A percentile compares a stretch with the other conserved stretches of the same genome.
Conservation (phyloP, 352 stramenopile genomes). For the Sclerospora graminicola region DNA sequence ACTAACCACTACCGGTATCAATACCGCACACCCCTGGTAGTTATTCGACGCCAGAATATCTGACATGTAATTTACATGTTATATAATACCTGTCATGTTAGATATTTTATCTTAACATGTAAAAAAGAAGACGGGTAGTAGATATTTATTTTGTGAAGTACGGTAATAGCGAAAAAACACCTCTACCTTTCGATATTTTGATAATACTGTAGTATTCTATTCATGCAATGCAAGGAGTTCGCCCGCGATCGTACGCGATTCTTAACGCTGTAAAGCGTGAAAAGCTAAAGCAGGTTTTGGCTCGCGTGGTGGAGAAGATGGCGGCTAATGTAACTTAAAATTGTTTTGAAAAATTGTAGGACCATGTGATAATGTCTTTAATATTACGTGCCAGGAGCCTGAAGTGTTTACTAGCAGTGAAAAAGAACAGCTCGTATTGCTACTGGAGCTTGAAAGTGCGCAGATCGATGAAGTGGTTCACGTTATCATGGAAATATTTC, state of each 20-base stretch:
- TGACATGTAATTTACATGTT: too few species aligned
- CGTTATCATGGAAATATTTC: constrained; percentile 23
- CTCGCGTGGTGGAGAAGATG: constrained; percentile 49
- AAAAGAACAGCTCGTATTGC: constrained; percentile 31
- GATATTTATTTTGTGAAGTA: too few species aligned
- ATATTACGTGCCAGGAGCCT: neutral
- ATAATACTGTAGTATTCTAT: too few species aligned
- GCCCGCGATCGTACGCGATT: constrained; percentile 2
- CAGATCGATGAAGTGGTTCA: constrained; percentile 35
- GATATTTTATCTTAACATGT: too few species aligned
- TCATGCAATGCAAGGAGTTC: too few species aligned
- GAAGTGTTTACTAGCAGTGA: constrained; percentile 38
- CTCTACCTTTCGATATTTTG: too few species aligned
- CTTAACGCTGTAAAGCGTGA: constrained; percentile 40
- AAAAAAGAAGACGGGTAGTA: too few species aligned
- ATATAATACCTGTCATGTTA: too few species aligned
- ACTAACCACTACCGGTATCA: too few species aligned
- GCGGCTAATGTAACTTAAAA: constrained; percentile 20
- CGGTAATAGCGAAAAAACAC: too few species aligned
- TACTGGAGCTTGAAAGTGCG: constrained; percentile 26
- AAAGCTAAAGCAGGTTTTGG: constrained; percentile 39
- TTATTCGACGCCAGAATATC: too few species aligned
- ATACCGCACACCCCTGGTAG: too few species aligned
- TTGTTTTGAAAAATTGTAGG: neutral
- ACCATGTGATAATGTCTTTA: neutral